Conservation (phyloP, 331 rosid genomes). For the Pyrus hybrid region DNA sequence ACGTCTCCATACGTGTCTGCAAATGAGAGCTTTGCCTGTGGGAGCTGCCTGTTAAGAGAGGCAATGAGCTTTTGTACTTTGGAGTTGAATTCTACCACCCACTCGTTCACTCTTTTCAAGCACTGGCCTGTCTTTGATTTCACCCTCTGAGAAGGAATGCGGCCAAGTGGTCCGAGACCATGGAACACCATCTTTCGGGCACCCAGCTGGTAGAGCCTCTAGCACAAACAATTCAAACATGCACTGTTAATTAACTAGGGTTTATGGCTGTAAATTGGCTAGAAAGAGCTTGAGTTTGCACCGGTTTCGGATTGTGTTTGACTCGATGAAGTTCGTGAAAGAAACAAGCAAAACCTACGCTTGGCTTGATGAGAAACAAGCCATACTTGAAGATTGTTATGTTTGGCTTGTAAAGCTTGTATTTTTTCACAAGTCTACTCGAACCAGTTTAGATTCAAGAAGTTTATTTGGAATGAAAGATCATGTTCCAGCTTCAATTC, state of each 20-base stretch:
- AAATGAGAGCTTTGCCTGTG: constrained; percentile 32
- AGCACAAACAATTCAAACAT: background rate
- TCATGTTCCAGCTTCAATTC: too few species aligned
- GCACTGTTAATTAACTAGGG: background rate
- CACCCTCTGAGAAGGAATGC: constrained; percentile 86
- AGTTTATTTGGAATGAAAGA: too few species aligned
- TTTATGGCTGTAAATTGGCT: too few species aligned
- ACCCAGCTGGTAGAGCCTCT: constrained; percentile 59
- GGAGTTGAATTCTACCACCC: constrained; percentile 33
- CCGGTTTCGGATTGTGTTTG: too few species aligned
- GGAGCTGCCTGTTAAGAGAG: constrained; percentile 45
- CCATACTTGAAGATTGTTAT: too few species aligned
- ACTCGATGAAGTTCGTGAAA: background rate
- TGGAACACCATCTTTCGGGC: constrained; percentile 54
- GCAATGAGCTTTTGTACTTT: constrained; percentile 33
- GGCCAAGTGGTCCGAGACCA: constrained; percentile 76
- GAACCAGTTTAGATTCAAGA: too few species aligned
- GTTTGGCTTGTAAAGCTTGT: too few species aligned
- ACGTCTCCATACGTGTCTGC: constrained; percentile 57
- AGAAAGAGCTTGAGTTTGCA: too few species aligned
- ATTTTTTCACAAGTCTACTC: too few species aligned
- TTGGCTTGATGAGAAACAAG: too few species aligned
- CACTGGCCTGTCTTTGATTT: constrained; percentile 57
- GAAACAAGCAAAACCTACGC: too few species aligned
- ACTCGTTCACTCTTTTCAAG: constrained; percentile 45